Conservation (phyloP, 2,329 filamentous ascomycete genomes). For the Setomelanomma holmii region DNA sequence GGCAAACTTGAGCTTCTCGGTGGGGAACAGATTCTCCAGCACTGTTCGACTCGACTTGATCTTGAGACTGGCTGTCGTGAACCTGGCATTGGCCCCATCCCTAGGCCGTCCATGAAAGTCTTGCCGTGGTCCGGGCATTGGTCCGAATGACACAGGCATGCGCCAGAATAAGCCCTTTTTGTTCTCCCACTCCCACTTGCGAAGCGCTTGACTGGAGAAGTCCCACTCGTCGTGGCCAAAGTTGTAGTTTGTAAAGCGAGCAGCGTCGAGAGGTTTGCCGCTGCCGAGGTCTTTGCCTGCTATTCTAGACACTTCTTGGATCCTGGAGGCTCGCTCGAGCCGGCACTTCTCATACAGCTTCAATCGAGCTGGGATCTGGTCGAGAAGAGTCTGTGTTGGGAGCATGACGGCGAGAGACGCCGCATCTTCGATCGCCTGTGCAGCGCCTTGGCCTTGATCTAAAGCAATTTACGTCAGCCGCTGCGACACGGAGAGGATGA, state of each 20-base stretch:
- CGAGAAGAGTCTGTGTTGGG: constrained; percentile 50
- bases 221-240: constrained; percentile 67
- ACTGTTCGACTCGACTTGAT: constrained; percentile 52
- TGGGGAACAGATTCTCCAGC: constrained; percentile 51
- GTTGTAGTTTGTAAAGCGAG: constrained; percentile 58
- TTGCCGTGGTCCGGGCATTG: constrained; percentile 51
- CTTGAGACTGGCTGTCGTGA: constrained; percentile 50
- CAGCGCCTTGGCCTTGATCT: constrained; percentile 68
- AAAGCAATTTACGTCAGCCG: constrained; percentile 1
- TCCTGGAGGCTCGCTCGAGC: constrained; percentile 62
- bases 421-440: constrained; percentile 71
- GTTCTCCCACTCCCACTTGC: constrained; percentile 59
- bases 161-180: constrained; percentile 46
- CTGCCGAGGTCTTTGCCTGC: constrained; percentile 57
- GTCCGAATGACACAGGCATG: constrained; percentile 54
- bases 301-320: constrained; percentile 65
- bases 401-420: constrained; percentile 66
- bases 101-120: constrained; percentile 28
- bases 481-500: no score
- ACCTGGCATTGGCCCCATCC: constrained; percentile 36
- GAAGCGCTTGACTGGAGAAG: constrained; percentile 59
- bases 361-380: constrained; percentile 63
- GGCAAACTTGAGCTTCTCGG: constrained; percentile 44
- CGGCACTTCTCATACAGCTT: constrained; percentile 66
- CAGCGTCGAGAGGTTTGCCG: constrained; percentile 40